Percentiles rank a stretch among this genome's conserved stretches.
These are phyloP conservation scores for Pontederia crassipes DNA, from an alignment of 176 grass and related monocot genomes.

Conservation along the genomic window DNA sequence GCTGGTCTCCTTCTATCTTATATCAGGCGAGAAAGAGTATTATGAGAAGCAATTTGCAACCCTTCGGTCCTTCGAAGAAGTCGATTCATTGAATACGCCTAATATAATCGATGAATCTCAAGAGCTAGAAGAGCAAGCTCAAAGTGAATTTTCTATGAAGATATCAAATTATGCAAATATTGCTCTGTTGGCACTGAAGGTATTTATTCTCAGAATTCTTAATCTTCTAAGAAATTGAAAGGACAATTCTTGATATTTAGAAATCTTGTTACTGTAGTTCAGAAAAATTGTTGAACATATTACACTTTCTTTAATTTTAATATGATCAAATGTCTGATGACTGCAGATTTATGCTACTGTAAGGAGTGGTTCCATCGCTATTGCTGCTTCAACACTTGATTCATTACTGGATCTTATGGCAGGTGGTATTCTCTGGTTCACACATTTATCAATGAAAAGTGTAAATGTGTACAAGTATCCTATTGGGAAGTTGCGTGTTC, in stretches of 20 bases:
- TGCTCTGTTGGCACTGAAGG: slow-evolving; percentile 76
- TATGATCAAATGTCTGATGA: neutral
- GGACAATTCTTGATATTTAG: neutral
- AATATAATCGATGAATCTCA: slow-evolving; percentile 28
- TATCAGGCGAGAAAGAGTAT: slow-evolving; percentile 58
- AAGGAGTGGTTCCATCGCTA: slow-evolving; percentile 92
- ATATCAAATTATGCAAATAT: slow-evolving; percentile 93
- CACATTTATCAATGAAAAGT: slow-evolving; percentile 66
- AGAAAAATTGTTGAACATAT: neutral
- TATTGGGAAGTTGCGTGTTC: slow-evolving; percentile 72
- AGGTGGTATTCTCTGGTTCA: slow-evolving; percentile 96
- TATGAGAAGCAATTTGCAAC: slow-evolving; percentile 67
- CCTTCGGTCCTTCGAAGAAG: slow-evolving; percentile 54
- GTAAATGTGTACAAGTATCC: slow-evolving; percentile 73
- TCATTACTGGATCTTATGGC: slow-evolving; percentile 91
- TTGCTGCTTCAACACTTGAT: slow-evolving; percentile 93
- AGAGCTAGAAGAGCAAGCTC: slow-evolving; percentile 46
- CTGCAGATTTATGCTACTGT: slow-evolving; percentile 76
- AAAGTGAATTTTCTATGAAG: slow-evolving; percentile 88
- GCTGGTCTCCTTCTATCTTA: neutral
- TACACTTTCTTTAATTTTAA: no score
- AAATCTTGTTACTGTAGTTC: neutral
- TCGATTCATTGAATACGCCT: slow-evolving; percentile 41
- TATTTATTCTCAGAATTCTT: slow-evolving; percentile 5
- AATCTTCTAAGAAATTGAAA: neutral